Evolutionary conservation across 2,329 filamentous ascomycete species (phyloP).

Genomic region (Bipolaris sorokiniana): DNA sequence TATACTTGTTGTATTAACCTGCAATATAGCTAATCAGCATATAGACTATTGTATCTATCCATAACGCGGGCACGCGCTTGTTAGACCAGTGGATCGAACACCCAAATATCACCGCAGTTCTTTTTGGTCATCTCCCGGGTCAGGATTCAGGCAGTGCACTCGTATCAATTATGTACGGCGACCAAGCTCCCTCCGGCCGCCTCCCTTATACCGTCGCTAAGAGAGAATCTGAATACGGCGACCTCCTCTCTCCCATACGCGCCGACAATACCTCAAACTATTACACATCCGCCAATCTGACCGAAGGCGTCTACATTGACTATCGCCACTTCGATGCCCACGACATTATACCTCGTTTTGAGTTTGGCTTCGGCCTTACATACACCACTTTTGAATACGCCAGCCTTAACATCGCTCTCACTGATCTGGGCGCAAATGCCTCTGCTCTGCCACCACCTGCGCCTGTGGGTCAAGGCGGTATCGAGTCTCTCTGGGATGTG

Average conservation of each 20-base stretch:
- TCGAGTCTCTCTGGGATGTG: background rate
- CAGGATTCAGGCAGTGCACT: background rate
- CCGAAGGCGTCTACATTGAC: conserved; percentile 1
- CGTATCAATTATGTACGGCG: background rate
- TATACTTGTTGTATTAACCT: background rate
- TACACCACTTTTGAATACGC: background rate
- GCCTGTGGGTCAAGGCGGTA: background rate
- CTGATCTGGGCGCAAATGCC: background rate
- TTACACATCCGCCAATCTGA: background rate
- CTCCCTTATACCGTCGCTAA: background rate
- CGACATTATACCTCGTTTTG: background rate
- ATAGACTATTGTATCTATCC: background rate
- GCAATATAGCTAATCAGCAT: background rate
- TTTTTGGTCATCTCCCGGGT: background rate
- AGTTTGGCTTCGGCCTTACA: background rate
- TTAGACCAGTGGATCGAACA: background rate
- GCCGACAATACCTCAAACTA: background rate
- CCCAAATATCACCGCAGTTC: background rate
- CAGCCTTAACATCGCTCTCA: background rate
- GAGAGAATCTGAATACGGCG: background rate
- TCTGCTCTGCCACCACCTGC: background rate
- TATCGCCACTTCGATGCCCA: conserved; percentile 1
- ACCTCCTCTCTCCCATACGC: background rate
- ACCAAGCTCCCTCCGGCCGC: background rate
- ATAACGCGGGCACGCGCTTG: background rate